Evolutionary conservation across 345 rosid species (phyloP).

Genomic region (Syzygium aromaticum): DNA sequence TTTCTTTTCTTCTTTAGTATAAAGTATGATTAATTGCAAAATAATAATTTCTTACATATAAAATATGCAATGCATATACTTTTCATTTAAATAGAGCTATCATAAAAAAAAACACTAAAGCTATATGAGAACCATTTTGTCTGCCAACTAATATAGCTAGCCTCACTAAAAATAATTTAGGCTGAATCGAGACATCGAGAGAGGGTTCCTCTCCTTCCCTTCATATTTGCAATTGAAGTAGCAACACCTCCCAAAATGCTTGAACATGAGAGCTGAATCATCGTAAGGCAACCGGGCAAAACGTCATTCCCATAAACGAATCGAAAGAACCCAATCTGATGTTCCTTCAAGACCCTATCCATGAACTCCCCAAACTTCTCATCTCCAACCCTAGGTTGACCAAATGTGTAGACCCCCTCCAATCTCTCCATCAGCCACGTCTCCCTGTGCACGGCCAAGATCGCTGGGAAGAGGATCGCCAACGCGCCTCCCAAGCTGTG

Average conservation of each 20-base stretch:
- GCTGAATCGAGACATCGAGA: neutral
- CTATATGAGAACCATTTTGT: neutral
- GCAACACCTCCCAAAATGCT: slow-evolving; percentile 59
- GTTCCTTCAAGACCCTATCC: slow-evolving; percentile 18
- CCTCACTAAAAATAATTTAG: neutral
- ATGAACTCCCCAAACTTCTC: slow-evolving; percentile 29
- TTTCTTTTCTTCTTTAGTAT: neutral
- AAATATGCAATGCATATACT: neutral
- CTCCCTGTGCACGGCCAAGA: slow-evolving; percentile 45
- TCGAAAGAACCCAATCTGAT: slow-evolving; percentile 37
- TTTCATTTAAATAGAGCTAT: neutral
- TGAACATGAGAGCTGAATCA: slow-evolving; percentile 30
- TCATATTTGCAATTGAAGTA: slow-evolving; percentile 27
- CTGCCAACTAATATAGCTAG: neutral
- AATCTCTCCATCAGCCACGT: slow-evolving; percentile 27
- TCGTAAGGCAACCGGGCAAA: slow-evolving; percentile 50
- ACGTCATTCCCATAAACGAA: slow-evolving; percentile 54
- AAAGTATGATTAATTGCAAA: too few relatives aligned
- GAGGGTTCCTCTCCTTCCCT: neutral
- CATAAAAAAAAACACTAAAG: too few relatives aligned
- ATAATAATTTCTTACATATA: neutral
- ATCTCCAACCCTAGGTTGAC: slow-evolving; percentile 75
- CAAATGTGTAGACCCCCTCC: slow-evolving; percentile 59
- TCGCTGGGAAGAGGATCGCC: slow-evolving; percentile 40
- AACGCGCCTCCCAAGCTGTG: slow-evolving; percentile 70